phyloP scores from a whole-genome alignment of 2,329 filamentous ascomycete genomes.

The Fusarium domesticum region DNA sequence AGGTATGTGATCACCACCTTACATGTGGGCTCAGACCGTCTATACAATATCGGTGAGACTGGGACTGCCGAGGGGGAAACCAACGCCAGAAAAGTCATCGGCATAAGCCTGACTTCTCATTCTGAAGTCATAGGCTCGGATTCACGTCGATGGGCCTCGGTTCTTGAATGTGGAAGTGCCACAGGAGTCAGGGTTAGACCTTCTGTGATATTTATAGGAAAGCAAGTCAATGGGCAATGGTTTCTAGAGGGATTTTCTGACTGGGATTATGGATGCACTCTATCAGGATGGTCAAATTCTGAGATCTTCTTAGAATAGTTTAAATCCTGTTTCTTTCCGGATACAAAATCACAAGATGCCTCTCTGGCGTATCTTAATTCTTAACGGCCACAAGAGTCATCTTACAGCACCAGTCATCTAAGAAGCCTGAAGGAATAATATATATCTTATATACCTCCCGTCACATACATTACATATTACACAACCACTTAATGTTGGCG shows the following conservation, averaged over 20 bases:
- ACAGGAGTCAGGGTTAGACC: background rate
- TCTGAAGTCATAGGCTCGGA: too few species aligned
- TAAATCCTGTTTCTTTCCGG: background rate
- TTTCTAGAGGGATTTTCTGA: background rate
- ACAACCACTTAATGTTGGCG: background rate
- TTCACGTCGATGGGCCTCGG: too few species aligned
- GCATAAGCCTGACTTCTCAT: too few species aligned
- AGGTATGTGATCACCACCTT: too few species aligned
- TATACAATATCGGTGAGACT: too few species aligned
- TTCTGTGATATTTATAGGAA: background rate
- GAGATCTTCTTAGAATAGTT: background rate
- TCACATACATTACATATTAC: too few species aligned
- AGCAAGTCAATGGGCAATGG: background rate
- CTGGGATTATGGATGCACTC: background rate
- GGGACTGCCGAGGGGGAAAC: too few species aligned
- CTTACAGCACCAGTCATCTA: background rate
- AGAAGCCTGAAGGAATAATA: background rate
- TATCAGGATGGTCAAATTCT: background rate
- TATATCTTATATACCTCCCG: background rate
- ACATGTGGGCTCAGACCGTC: too few species aligned
- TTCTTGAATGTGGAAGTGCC: background rate
- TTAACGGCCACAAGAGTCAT: background rate
- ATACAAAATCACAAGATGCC: background rate
- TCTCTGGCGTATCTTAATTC: background rate
- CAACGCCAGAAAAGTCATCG: too few species aligned